Evolutionary conservation across 2,329 filamentous ascomycete species (phyloP), one percentile per base, ranked within the genome.

Genomic region (Byssothecium circinans): DNA sequence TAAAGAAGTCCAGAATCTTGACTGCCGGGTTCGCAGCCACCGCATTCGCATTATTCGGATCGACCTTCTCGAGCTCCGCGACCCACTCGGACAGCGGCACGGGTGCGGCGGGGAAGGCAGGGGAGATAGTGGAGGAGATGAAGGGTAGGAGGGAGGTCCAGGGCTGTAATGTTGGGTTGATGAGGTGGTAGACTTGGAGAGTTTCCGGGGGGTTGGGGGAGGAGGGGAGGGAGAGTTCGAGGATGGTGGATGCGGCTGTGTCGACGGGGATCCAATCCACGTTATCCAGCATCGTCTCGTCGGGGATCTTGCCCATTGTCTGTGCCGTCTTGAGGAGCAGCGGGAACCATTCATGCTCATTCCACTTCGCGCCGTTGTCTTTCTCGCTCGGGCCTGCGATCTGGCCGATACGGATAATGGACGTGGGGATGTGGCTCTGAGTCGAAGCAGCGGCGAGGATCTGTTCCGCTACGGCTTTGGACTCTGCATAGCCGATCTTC

Each of bases 401-500:
- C 50, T 79, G 77, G 0, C 76, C 66, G 4, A 69, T 50, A 12
- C 65, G 50, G 27, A 62, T 23, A 2, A 65, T 47, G 18, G 53
- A 33, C 4, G 56, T 44, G 8, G 11, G 11, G 52, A 50, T 42
- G 58, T 41, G 29, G 2, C n/a, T 38, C 27, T 27, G 4, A 2
- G 12, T 10, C 1, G 36, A 33, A 17, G 52, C 52, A 4, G 18
- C 18, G 2, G 15, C 27, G 19, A 30, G 18, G 4, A 79, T 68
- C 17, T 75, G 68, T 53, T 79, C 76, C 0, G 74, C 65, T 1
- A 79, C 74, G 30, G 69, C 63, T 57, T 79, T 79, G 2, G 73
- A 76, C 17, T 69, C 64, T 0, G 74, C 75, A 43, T 80, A 80
- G 2, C 78, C 78, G 68, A 78, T 79, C 18, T 18, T 14, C 33